Conservation (phyloP, 108 stramenopile species). For the Asterionellopsis glacialis region DNA sequence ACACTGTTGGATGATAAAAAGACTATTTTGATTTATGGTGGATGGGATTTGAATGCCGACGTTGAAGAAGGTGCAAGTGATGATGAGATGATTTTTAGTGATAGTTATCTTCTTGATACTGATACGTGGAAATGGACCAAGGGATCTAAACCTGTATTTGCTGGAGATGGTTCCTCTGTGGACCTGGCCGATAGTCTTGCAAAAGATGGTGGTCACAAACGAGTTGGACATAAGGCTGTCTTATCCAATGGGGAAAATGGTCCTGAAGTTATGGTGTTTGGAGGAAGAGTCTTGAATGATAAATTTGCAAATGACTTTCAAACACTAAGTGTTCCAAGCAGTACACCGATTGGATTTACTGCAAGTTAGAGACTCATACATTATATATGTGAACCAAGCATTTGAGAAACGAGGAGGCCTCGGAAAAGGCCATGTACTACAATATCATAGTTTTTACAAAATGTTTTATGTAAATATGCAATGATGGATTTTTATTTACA, state of each 20-base stretch:
- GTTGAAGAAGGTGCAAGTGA: constrained; percentile 23
- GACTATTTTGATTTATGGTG: constrained; percentile 80
- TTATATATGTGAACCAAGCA: too few relatives aligned
- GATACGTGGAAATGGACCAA: constrained; percentile 65
- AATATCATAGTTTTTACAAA: too few relatives aligned
- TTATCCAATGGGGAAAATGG: constrained; percentile 39
- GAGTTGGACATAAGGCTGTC: constrained; percentile 64
- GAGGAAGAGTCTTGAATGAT: constrained; percentile 65
- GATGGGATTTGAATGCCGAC: constrained; percentile 84
- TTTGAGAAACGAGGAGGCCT: too few relatives aligned
- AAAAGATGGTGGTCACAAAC: constrained; percentile 37
- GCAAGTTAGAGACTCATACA: too few relatives aligned
- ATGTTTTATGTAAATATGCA: too few relatives aligned
- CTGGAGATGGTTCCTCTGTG: constrained; percentile 16
- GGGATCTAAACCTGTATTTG: constrained; percentile 44
- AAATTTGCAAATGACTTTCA: constrained; percentile 63
- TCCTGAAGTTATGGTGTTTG: constrained; percentile 54
- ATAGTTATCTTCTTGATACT: constrained; percentile 67
- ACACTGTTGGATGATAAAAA: constrained; percentile 60
- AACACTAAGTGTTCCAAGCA: constrained; percentile 4
- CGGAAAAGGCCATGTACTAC: too few relatives aligned
- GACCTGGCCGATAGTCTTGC: neutral
- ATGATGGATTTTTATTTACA: too few relatives aligned
- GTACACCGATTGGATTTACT: constrained; percentile 6
- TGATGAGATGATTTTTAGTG: constrained; percentile 62